Evolutionary conservation across 2,329 filamentous ascomycete species (phyloP).

Genomic region (Torrubiella hemipterigena): DNA sequence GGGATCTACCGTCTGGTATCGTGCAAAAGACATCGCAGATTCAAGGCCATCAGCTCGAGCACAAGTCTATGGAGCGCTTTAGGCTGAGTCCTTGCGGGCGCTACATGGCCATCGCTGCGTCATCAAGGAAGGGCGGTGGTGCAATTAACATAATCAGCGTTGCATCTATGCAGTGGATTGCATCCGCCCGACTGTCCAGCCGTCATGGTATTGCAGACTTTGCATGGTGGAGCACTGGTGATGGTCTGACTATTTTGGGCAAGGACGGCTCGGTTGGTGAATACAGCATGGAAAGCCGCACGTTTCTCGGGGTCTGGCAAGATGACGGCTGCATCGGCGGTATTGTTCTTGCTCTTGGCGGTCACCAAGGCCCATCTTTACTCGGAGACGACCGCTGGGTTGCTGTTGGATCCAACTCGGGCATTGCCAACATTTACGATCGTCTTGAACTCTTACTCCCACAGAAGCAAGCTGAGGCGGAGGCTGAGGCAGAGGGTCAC

Average conservation of each 20-base stretch:
- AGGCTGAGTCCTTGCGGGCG: conserved; percentile 75
- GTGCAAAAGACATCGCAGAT: conserved; percentile 74
- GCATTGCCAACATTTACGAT: conserved; percentile 91
- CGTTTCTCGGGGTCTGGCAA: conserved; percentile 71
- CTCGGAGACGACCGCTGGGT: conserved; percentile 82
- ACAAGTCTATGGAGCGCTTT: conserved; percentile 85
- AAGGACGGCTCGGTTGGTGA: conserved; percentile 86
- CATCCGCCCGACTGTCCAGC: conserved; percentile 71
- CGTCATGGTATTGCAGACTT: conserved; percentile 80
- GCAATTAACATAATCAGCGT: conserved; percentile 76
- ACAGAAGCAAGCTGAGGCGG: conserved; percentile 13
- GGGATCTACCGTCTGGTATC: conserved; percentile 72
- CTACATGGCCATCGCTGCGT: conserved; percentile 74
- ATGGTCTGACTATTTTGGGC: conserved; percentile 70
- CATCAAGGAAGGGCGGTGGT: conserved; percentile 74
- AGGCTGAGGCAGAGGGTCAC: conserved; percentile 21
- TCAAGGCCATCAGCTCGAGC: conserved; percentile 65
- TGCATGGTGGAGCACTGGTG: conserved; percentile 79
- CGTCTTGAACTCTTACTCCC: conserved; percentile 48
- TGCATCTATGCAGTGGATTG: conserved; percentile 74
- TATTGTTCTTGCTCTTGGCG: conserved; percentile 71
- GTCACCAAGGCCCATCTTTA: conserved; percentile 43
- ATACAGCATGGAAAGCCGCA: conserved; percentile 58
- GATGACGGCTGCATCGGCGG: conserved; percentile 85
- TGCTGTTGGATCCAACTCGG: conserved; percentile 72